These are phyloP conservation scores for Emydomyces testavorans DNA, from an alignment of 2,329 filamentous ascomycete species.

Conservation along the genomic window DNA sequence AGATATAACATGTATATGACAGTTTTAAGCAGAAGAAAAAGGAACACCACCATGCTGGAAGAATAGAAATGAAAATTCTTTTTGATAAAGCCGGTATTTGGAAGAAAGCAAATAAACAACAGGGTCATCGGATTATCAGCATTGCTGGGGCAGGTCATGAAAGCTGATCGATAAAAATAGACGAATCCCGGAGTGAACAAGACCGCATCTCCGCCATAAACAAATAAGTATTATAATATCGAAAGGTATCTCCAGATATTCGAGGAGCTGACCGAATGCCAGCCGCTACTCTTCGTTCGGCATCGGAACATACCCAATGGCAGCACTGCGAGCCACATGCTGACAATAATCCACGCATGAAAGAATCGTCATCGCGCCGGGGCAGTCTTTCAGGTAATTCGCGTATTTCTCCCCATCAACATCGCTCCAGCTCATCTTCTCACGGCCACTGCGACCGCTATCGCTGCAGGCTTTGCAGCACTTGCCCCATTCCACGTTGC, in stretches of 20 bases:
- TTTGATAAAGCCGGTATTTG: too few relatives aligned
- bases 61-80: too few relatives aligned
- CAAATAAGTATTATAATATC: neutral
- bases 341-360: constrained; percentile 9
- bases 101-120: too few relatives aligned
- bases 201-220: too few relatives aligned
- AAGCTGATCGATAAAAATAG: too few relatives aligned
- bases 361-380: constrained; percentile 3
- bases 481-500: constrained; percentile 3
- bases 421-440: constrained; percentile 5
- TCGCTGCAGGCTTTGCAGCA: constrained; percentile 3
- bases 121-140: too few relatives aligned
- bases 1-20: too few relatives aligned
- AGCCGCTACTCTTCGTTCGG: neutral
- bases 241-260: neutral
- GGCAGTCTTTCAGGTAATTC: neutral
- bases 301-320: neutral
- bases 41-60: too few relatives aligned
- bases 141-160: too few relatives aligned
- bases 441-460: neutral
- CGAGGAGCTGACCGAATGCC: neutral
- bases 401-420: neutral
- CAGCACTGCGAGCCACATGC: constrained; percentile 7
- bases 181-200: too few relatives aligned
- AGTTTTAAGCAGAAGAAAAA: too few relatives aligned